Conservation (phyloP, 768 basidiomycete species). For the Phaffia australis region DNA sequence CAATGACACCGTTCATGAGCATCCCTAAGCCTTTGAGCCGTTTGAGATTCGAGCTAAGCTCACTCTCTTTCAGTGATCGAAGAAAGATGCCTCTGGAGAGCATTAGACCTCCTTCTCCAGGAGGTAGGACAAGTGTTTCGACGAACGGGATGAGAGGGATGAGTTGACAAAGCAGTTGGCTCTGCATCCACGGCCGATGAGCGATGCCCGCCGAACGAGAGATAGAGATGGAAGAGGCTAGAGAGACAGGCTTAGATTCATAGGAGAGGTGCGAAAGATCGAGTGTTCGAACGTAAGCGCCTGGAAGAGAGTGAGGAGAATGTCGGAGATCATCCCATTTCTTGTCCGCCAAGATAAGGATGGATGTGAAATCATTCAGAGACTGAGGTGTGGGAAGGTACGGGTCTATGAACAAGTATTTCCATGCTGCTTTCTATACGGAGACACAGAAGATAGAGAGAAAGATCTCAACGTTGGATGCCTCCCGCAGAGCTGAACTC, state of each 20-base stretch:
- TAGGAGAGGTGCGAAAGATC: conserved; percentile 18
- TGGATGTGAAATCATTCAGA: not conserved
- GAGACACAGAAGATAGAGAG: not conserved
- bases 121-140: conserved; percentile 32
- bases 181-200: conserved; percentile 22
- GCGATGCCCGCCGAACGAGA: conserved; percentile 4
- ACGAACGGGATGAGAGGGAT: conserved; percentile 35
- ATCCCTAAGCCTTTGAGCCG: conserved; percentile 16
- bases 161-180: conserved; percentile 27
- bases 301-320: conserved; percentile 15
- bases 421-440: conserved; percentile 6
- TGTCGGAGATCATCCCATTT: conserved; percentile 14
- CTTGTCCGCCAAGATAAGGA: conserved; percentile 8
- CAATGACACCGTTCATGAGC: conserved; percentile 14
- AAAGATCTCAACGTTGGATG: not conserved
- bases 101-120: conserved; percentile 23
- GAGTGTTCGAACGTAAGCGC: conserved; percentile 7
- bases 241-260: no score
- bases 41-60: conserved; percentile 7
- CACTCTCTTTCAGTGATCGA: conserved; percentile 10
- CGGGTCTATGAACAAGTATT: conserved; percentile 13
- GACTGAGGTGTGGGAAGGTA: conserved; percentile 4
- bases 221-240: not conserved
- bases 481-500: not conserved
- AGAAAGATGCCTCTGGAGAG: conserved; percentile 21